Base-by-base conservation (phyloP, 1,284 basidiomycete species). In the Ustilago nuda region DNA sequence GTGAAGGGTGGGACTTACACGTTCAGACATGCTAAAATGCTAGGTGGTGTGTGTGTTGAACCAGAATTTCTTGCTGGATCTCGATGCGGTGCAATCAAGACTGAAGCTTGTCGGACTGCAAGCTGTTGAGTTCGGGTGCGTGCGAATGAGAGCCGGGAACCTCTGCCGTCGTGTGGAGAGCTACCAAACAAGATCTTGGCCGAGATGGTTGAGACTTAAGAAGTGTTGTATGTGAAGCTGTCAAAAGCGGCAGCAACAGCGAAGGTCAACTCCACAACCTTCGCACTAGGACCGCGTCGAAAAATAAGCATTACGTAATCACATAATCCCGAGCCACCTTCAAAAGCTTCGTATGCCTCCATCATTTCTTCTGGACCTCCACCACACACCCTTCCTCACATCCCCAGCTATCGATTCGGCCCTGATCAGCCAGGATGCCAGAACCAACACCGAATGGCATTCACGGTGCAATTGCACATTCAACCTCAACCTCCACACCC, bases 271-370 rank as follows among this genome's bases (percentile, higher is more conserved):
- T 57, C 61, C 60, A 59, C 56, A 51, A 27, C 43, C 56, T 23
- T 27, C 13, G 17, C 12, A 15, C 6, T 37, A 11, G 27, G 23
- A 27, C 51, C 52, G 55, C 48, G 55, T 54, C 8, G 3, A 13
- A 1, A 23, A 19, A 43, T 72, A 60, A 72, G 50, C 60, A 62
- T 72, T 56, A 72, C 63, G 36, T 66, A 72, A 66, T 72, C 60
- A 36, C 1, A 27, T 27, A n/a, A 27, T 12, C 12, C 7, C 32
- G 13, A n/a, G 15, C 7, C 4, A 1, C 13, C 12, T 11, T 2
- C 11, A 27, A 35, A 62, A 54, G 71, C 65, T 61, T 61, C 61
- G 57, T 55, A 54, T 58, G 52, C 71, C 66, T 73, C 58, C 61
- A 73, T 65, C 50, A 32, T 23, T 9, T 33, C 51, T 35, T 70